Evolutionary conservation across 148 eudicot genomes (phyloP).

Genomic region (Drosera capensis): DNA sequence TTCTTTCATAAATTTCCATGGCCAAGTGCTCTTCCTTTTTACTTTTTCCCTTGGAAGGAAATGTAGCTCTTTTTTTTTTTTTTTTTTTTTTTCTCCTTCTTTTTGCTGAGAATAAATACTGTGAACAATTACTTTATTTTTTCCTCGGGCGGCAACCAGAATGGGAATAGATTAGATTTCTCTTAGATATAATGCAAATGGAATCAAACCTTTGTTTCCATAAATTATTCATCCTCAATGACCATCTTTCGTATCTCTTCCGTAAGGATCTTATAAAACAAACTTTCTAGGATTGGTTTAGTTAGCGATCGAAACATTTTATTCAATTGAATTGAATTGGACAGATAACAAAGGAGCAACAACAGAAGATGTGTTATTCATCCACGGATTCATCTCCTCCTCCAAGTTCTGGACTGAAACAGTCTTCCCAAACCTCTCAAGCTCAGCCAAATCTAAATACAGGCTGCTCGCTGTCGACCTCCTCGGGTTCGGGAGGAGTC

Average conservation of each 20-base stretch:
- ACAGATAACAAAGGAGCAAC: conserved; percentile 42
- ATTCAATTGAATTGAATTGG: neutral
- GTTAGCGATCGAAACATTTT: neutral
- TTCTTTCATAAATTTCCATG: too few relatives aligned
- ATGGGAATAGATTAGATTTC: too few relatives aligned
- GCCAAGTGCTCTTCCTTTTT: too few relatives aligned
- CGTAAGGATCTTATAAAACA: neutral
- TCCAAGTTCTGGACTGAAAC: conserved; percentile 93
- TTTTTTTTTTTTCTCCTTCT: too few relatives aligned
- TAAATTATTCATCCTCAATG: too few relatives aligned
- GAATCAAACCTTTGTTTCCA: too few relatives aligned
- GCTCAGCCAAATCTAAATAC: conserved; percentile 46
- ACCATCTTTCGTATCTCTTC: neutral
- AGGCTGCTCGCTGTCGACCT: conserved; percentile 68
- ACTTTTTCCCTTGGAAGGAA: too few relatives aligned
- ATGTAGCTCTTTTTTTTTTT: too few relatives aligned
- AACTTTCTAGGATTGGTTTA: neutral
- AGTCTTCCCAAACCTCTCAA: conserved; percentile 64
- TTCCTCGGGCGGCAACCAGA: too few relatives aligned
- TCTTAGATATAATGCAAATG: too few relatives aligned
- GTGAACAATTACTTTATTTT: too few relatives aligned
- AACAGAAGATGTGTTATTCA: conserved; percentile 67
- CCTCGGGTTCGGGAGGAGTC: conserved; percentile 85
- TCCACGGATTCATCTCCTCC: conserved; percentile 88
- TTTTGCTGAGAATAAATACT: too few relatives aligned